These are phyloP conservation scores for Hibiscus tridactylites DNA, from an alignment of 345 rosid species.

Conservation along the genomic window DNA sequence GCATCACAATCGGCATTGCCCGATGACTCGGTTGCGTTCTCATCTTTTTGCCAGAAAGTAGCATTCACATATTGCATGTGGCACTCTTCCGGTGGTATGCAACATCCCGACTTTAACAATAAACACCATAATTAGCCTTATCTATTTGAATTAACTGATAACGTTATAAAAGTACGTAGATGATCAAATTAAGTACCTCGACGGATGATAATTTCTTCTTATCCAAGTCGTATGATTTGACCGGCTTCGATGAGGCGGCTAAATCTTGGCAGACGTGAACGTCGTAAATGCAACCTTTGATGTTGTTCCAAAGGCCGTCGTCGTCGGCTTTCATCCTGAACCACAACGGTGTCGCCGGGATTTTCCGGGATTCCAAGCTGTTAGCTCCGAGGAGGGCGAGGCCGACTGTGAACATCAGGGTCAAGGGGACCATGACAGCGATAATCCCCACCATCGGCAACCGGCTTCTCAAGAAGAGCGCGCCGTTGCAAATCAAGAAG, in stretches of 20 bases:
- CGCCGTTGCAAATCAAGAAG: slow-evolving; percentile 37
- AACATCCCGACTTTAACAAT: slow-evolving; percentile 53
- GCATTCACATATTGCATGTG: slow-evolving; percentile 53
- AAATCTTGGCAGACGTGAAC: slow-evolving; percentile 38
- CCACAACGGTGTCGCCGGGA: slow-evolving; percentile 27
- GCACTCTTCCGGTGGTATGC: slow-evolving; percentile 60
- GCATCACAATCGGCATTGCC: slow-evolving; percentile 31
- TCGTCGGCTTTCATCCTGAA: slow-evolving; percentile 36
- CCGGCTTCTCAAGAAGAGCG: slow-evolving; percentile 29
- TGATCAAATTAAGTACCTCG: slow-evolving; percentile 38
- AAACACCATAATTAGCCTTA: neutral
- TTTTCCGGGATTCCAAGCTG: slow-evolving; percentile 31
- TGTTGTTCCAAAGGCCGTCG: slow-evolving; percentile 24
- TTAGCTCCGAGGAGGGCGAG: slow-evolving; percentile 51
- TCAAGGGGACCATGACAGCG: slow-evolving; percentile 38
- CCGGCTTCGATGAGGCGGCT: slow-evolving; percentile 11
- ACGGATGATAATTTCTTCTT: slow-evolving; percentile 35
- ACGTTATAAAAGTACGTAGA: neutral
- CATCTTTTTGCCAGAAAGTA: slow-evolving; percentile 44
- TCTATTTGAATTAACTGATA: neutral
- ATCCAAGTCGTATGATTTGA: slow-evolving; percentile 27
- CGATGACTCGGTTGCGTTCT: neutral
- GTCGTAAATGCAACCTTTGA: slow-evolving; percentile 51
- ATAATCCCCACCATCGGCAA: slow-evolving; percentile 48
- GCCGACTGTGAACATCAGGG: slow-evolving; percentile 49